Evolutionary conservation across 1,139 yeast species (phyloP), one percentile per base, ranked within the genome.

Genomic region (Lodderomyces metapsilosis): DNA sequence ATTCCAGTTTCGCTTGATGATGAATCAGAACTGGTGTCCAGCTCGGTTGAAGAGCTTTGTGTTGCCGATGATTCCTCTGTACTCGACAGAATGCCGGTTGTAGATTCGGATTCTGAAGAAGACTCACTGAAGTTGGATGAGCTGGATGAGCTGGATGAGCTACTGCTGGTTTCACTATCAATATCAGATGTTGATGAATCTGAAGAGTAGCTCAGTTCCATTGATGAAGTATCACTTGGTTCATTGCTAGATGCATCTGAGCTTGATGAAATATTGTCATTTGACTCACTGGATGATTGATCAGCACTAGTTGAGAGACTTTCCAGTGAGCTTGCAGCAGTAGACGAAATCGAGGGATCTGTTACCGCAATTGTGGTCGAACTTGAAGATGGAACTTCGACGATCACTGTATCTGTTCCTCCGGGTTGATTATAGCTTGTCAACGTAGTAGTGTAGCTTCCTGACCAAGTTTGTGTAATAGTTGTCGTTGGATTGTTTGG

Each of bases 391-490:
- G 62, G 61, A 9, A 47, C 50, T 15, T 52, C 52, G 21, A 57
- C 50, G 27, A 51, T 42, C 5, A 57, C 55, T n/a, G 56, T 48
- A 36, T 46, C 50, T n/a, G 56, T 52, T 6, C 43, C 52, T 12
- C 41, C 46, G 8, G 43, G 44, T 8, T 46, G 18, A 13, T 21
- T 25, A 6, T 51, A 40, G 5, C 32, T 20, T 23, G 54, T 49
- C 6, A 12, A 45, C 43, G 40, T 31, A 4, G 45, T 20, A 9
- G 34, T 34, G 11, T 21, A 22, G 11, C 52, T 52, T 17, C 10
- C 22, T 15, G 34, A 10, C 34, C 34, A 30, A 17, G 35, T 32
- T 27, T 21, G 7, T 10, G 40, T 37, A 20, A 24, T 43, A 17
- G 53, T 44, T 37, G 17, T 16, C 3, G 36, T 40, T 7, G 44